phyloP scores from a whole-genome alignment of 164 flowering plant species.

The Aristolochia fimbriata region DNA sequence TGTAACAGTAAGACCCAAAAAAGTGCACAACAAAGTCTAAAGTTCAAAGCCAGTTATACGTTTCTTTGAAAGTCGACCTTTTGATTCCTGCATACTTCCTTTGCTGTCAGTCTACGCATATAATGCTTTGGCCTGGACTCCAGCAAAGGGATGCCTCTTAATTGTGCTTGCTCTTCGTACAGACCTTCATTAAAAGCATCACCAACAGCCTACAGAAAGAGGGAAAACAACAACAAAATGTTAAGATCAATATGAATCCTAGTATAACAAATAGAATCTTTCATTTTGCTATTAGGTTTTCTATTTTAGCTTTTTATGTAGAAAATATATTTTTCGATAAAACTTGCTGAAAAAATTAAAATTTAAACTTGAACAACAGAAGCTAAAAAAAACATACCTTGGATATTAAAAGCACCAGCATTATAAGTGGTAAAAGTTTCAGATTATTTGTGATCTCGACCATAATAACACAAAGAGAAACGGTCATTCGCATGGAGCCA shows the following conservation, averaged over 20 bases:
- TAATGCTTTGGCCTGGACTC: slow-evolving; percentile 85
- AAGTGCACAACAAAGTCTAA: background rate
- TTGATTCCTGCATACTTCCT: slow-evolving; percentile 71
- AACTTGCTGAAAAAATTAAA: background rate
- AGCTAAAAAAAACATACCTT: slow-evolving; percentile 35
- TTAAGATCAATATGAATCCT: too few species aligned
- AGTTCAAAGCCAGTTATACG: slow-evolving; percentile 2
- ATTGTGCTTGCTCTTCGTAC: slow-evolving; percentile 82
- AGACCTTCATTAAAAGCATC: slow-evolving; percentile 95
- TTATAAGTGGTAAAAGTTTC: slow-evolving; percentile 85
- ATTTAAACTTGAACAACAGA: too few species aligned
- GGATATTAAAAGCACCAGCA: slow-evolving; percentile 98
- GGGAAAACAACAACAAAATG: too few species aligned
- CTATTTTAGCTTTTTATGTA: background rate
- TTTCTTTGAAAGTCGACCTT: slow-evolving; percentile 35
- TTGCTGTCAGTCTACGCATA: slow-evolving; percentile 85
- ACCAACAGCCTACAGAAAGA: slow-evolving; percentile 75
- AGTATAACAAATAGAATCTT: too few species aligned
- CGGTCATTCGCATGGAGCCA: slow-evolving; percentile 99
- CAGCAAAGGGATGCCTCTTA: slow-evolving; percentile 79
- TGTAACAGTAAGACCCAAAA: slow-evolving; percentile 9
- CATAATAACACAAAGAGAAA: slow-evolving; percentile 95
- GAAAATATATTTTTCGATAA: background rate
- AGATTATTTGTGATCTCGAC: slow-evolving; percentile 95
- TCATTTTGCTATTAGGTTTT: too few species aligned